Base-by-base conservation (phyloP, 495 filamentous ascomycete genomes). In the Aspergillus nanangensis region DNA sequence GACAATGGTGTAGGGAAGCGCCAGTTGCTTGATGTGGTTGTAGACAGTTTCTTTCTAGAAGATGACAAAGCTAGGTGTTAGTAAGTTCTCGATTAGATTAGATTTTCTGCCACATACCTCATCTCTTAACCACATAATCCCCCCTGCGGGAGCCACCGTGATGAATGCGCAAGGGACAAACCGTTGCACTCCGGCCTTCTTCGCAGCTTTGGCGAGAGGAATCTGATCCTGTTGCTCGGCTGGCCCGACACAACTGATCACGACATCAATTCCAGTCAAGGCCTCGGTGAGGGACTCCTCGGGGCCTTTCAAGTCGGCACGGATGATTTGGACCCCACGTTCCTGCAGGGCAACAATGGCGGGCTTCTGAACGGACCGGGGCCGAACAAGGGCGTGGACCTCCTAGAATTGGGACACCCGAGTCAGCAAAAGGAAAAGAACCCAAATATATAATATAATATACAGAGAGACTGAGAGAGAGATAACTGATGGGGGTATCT, bases 1-100 rank as follows among this genome's bases (percentile, higher is more conserved):
- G 51, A 83, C 73, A 56, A 81, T 72, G 19, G 79, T 83, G 63
- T 80, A 83, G 20, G 77, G 75, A 20, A 82, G 62, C 42, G 58
- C 53, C 18, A 77, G 55, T 48, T 70, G 65, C 56, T 71, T 73
- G 56, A 82, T 70, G 45, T 75, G 70, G 44, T 78, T 72, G 61
- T 76, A 72, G 19, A 82, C 70, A 15, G 67, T 66, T 43, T 80
- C 73, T 70, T 81, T 81, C 73, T 77, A 43, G 23, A 25, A 35
- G 17, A 14, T 11, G n/a, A 17, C 11, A 31, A 31, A n/a, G 23
- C 7, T n/a, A 25, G 19, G 3, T 7, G 8, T 4, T 19, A 27
- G 37, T 63, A 21, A 61, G 47, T 37, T 18, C 18, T 18, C 15
- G 9, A 4, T 13, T 8, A 23, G n/a, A 17, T 3, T 11, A 10